A percentile compares a stretch with the other conserved stretches of the same genome.
phyloP scores from a whole-genome alignment of 2,329 filamentous ascomycete genomes.

The Verticillium klebahnii region DNA sequence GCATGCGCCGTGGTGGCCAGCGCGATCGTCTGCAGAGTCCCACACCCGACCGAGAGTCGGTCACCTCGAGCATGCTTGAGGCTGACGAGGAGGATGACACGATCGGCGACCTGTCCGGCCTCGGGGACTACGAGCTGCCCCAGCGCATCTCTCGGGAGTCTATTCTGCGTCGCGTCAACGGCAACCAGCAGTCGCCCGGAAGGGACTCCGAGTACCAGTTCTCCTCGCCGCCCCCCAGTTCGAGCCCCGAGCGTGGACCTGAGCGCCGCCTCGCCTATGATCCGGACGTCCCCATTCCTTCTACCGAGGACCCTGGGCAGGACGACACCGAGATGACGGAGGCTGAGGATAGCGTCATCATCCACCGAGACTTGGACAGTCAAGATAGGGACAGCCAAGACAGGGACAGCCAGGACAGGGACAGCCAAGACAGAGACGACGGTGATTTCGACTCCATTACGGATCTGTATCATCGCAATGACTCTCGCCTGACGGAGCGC shows the following conservation, averaged over 20 bases:
- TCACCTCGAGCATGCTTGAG: slow-evolving; percentile 20
- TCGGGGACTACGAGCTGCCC: slow-evolving; percentile 62
- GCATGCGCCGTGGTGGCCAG: slow-evolving; percentile 58
- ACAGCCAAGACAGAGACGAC: slow-evolving; percentile 32
- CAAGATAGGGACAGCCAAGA: slow-evolving; percentile 33
- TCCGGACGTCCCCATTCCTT: slow-evolving; percentile 86
- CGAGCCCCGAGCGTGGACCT: slow-evolving; percentile 42
- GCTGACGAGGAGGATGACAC: slow-evolving; percentile 54
- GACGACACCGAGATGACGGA: slow-evolving; percentile 45
- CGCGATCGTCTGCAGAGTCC: slow-evolving; percentile 45
- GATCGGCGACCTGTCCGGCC: slow-evolving; percentile 53
- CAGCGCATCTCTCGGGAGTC: slow-evolving; percentile 88
- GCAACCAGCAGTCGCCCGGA: slow-evolving; percentile 44
- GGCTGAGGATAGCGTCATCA: slow-evolving; percentile 56
- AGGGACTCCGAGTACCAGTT: slow-evolving; percentile 60
- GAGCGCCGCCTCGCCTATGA: slow-evolving; percentile 61
- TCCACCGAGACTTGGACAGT: slow-evolving; percentile 58
- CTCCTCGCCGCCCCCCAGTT: slow-evolving; percentile 56
- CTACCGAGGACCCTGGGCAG: slow-evolving; percentile 61
- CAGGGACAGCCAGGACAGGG: slow-evolving; percentile 31
- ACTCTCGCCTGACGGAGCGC: slow-evolving; percentile 40
- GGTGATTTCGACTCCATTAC: slow-evolving; percentile 64
- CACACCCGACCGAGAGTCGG: slow-evolving; percentile 32
- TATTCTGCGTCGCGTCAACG: slow-evolving; percentile 84
- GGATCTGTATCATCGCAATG: slow-evolving; percentile 57